Base-by-base conservation (phyloP, 225 moss, liverwort and hornwort species). In the Climacium dendroides region DNA sequence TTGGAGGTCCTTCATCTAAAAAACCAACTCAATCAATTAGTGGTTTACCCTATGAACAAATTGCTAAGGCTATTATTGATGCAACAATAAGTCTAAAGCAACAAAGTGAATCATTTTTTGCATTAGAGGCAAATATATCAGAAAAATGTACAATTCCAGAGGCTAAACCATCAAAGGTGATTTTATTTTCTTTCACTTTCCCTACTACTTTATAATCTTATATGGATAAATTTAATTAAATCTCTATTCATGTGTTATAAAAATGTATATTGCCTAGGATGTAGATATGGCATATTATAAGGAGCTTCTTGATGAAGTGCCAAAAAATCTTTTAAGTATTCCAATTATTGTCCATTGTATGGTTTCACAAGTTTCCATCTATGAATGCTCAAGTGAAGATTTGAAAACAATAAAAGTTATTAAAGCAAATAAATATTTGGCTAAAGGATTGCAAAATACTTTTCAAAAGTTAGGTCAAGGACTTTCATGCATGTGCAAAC, bases 331-430 rank as follows among this genome's bases (percentile, higher is more conserved):
- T 53, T 39, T 96, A 22, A 96, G 90, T 74, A 88, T 96, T 78
- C 93, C 96, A 45, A 77, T 96, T 26, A 90, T 98, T 22, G 22
- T 96, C 66, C 93, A 98, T 82, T 96, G 96, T 43, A 90, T 98
- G 59, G 55, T 98, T 48, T 94, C 90, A 85, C 98, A 98, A 96
- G 95, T 96, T 15, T 91, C 93, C 54, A 74, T 96, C 43, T 94
- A 88, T 79, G 89, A 90, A 58, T 96, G 96, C 65, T 79, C 86
- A 41, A 59, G 15, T 64, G 88, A 94, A 48, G 96, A 98, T 79
- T 58, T 93, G 25, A 91, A 96, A 89, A 88, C 91, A 54, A n/a
- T 94, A 12, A 93, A 91, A 81, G 86, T 93, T 52, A 85, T 84
- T 14, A 95, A 94, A 81, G 18, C 74, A 67, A 96, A 94, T 54